A percentile compares a stretch with the other conserved stretches of the same genome.
These are phyloP conservation scores for Rubus parviflorus DNA, from an alignment of 306 rosid species.

Conservation along the genomic window DNA sequence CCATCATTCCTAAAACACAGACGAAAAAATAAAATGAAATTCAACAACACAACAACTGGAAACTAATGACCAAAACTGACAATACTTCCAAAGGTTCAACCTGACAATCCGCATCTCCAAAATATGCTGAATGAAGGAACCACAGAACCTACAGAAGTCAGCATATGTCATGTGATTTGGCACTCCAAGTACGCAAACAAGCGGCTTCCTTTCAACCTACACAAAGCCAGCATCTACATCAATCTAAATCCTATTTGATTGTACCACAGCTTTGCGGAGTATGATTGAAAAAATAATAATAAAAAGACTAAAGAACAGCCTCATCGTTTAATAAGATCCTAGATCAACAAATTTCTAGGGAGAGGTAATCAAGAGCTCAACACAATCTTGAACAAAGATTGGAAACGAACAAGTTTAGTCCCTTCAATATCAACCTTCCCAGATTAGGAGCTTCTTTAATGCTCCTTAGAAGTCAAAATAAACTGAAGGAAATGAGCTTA, in stretches of 20 bases:
- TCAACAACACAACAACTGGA: neutral
- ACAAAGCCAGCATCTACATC: neutral
- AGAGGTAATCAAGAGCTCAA: neutral
- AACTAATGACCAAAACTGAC: neutral
- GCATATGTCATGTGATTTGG: conserved; percentile 98
- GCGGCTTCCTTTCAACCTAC: conserved; percentile 76
- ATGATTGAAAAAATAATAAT: neutral
- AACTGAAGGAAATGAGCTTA: conserved; percentile 18
- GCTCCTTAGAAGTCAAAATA: neutral
- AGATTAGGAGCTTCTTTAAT: neutral
- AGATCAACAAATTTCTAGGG: too few species aligned
- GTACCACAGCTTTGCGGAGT: neutral
- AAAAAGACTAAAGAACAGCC: too few species aligned
- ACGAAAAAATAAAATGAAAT: conserved; percentile 6
- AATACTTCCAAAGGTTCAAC: conserved; percentile 22
- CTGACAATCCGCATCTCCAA: conserved; percentile 93
- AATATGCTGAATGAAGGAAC: conserved; percentile 77
- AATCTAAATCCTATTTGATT: neutral
- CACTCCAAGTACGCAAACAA: conserved; percentile 81
- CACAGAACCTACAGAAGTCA: conserved; percentile 89
- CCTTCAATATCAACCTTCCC: neutral
- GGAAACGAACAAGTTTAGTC: neutral
- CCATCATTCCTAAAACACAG: conserved; percentile 60
- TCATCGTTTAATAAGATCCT: too few species aligned
- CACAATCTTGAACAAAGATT: neutral